These are phyloP conservation scores for Perkinsela sp. DNA, from an alignment of 208 protist genomes.

Conservation along the genomic window DNA sequence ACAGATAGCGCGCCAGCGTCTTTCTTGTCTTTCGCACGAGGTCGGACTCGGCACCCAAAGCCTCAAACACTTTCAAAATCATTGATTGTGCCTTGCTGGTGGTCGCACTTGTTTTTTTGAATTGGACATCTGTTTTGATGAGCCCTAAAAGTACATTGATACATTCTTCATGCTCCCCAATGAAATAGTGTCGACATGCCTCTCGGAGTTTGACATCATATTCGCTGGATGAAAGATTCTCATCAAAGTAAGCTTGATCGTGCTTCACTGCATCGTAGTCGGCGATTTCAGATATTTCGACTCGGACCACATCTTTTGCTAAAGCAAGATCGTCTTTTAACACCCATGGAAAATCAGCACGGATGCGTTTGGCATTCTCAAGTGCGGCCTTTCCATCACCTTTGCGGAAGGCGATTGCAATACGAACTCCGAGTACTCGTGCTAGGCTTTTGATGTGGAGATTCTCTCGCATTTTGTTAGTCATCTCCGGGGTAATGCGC, in stretches of 20 bases:
- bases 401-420: neutral
- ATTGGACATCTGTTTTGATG: neutral
- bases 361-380: neutral
- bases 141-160: neutral
- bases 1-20: neutral
- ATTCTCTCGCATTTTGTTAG: neutral
- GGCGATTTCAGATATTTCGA: neutral
- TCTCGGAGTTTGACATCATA: neutral
- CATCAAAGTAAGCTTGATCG: neutral
- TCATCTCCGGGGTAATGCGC: neutral
- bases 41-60: neutral
- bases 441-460: neutral
- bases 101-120: neutral
- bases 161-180: neutral
- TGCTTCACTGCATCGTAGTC: neutral
- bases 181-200: neutral
- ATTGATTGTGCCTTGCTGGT: neutral
- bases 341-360: neutral
- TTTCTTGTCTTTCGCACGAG: neutral
- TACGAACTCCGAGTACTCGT: neutral
- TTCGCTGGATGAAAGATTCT: neutral
- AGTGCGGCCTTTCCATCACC: neutral
- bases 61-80: neutral
- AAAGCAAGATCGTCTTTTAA: neutral
- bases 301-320: neutral